Conservation (phyloP, 1,284 basidiomycete species). For the Schizophyllum amplum region DNA sequence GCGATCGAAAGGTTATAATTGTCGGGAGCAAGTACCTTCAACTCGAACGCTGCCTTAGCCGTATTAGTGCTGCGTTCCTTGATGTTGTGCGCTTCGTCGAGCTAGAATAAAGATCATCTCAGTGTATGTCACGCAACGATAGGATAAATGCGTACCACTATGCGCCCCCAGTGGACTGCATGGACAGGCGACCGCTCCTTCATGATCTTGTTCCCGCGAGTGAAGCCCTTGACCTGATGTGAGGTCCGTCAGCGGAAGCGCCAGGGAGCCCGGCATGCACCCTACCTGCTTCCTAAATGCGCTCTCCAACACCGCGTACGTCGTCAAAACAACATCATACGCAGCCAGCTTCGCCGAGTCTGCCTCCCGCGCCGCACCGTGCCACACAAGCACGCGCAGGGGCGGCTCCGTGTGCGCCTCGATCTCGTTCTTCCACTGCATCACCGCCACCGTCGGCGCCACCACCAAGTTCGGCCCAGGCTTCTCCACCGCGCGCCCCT, state of each 20-base stretch:
- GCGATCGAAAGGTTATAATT: not conserved
- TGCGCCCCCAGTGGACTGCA: slow-evolving; percentile 79
- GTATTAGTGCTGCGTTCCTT: slow-evolving; percentile 94
- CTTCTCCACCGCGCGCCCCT: slow-evolving; percentile 40
- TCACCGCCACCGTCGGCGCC: slow-evolving; percentile 93
- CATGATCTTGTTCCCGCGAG: slow-evolving; percentile 76
- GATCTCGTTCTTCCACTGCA: slow-evolving; percentile 99
- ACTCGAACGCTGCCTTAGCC: slow-evolving; percentile 90
- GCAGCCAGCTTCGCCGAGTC: slow-evolving; percentile 67
- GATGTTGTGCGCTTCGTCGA: slow-evolving; percentile 99
- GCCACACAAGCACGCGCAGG: slow-evolving; percentile 85
- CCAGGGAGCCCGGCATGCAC: not conserved
- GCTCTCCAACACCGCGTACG: slow-evolving; percentile 81
- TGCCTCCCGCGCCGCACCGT: slow-evolving; percentile 67
- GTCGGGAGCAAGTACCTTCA: slow-evolving; percentile 29
- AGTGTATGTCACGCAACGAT: not conserved
- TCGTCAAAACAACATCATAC: slow-evolving; percentile 82
- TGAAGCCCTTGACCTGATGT: slow-evolving; percentile 86
- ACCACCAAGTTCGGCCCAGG: slow-evolving; percentile 85
- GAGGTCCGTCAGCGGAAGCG: not conserved
- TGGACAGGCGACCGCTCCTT: slow-evolving; percentile 90
- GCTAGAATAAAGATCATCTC: slow-evolving; percentile 30
- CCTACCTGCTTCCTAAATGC: slow-evolving; percentile 10
- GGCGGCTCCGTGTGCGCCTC: slow-evolving; percentile 65
- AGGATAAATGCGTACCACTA: slow-evolving; percentile 38